Conservation (phyloP, 441 rosid species). For the Croton laevigatus region DNA sequence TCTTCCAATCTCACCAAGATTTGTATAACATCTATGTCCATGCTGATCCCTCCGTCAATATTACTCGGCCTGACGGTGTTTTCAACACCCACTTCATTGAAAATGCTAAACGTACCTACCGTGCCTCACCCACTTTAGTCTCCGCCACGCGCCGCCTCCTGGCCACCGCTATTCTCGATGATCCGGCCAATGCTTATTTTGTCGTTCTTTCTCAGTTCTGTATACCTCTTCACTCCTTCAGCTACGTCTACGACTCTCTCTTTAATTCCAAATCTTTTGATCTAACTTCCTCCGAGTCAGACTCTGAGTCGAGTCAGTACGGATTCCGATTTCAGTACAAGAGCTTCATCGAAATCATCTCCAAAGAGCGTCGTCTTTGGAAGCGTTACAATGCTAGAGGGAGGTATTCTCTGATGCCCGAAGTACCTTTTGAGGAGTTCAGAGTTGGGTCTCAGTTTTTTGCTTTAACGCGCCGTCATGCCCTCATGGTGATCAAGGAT, state of each 20-base stretch:
- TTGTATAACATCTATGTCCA: slow-evolving; percentile 79
- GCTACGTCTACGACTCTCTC: slow-evolving; percentile 51
- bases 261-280: slow-evolving; percentile 40
- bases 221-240: slow-evolving; percentile 76
- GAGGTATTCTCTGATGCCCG: slow-evolving; percentile 31
- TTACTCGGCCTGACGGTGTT: slow-evolving; percentile 50
- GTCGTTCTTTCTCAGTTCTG: slow-evolving; percentile 84
- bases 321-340: slow-evolving; percentile 43
- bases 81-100: slow-evolving; percentile 50
- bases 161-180: slow-evolving; percentile 83
- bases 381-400: slow-evolving; percentile 35
- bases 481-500: slow-evolving; percentile 30
- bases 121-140: slow-evolving; percentile 85
- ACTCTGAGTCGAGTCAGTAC: slow-evolving; percentile 26
- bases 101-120: slow-evolving; percentile 59
- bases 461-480: slow-evolving; percentile 31
- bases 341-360: slow-evolving; percentile 32
- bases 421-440: slow-evolving; percentile 26
- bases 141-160: slow-evolving; percentile 87
- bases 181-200: slow-evolving; percentile 75
- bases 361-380: slow-evolving; percentile 34
- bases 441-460: slow-evolving; percentile 38
- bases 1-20: slow-evolving; percentile 42
- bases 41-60: slow-evolving; percentile 71
- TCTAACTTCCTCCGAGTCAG: slow-evolving; percentile 35